These are phyloP conservation scores for Populus davidiana DNA, from an alignment of 345 rosid genomes.

Conservation along the genomic window DNA sequence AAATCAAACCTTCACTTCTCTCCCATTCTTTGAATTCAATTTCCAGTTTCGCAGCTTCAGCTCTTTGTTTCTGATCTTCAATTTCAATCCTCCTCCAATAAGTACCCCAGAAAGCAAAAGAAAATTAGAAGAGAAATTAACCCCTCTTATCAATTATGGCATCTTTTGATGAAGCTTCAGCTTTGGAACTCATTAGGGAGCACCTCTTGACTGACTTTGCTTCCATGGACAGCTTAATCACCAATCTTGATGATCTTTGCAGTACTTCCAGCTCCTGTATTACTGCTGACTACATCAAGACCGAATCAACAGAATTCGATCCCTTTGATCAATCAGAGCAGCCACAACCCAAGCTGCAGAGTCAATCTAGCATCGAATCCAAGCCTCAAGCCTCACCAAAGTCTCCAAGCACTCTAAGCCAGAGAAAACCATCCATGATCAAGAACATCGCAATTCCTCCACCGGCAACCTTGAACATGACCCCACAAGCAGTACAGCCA, in stretches of 20 bases:
- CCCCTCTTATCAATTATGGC: conserved; percentile 16
- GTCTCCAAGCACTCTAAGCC: conserved; percentile 47
- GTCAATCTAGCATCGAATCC: conserved; percentile 1
- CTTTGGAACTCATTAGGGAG: conserved; percentile 56
- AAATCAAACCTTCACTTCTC: neutral
- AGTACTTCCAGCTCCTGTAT: neutral
- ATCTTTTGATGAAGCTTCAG: conserved; percentile 32
- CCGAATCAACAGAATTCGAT: conserved; percentile 8
- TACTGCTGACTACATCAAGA: neutral
- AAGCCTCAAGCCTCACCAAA: conserved; percentile 3
- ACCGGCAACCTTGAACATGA: conserved; percentile 3
- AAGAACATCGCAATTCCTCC: conserved; percentile 44
- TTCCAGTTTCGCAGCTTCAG: neutral
- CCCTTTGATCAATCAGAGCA: neutral
- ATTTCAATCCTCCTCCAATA: too few relatives aligned
- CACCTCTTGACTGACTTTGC: conserved; percentile 58
- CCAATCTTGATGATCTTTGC: conserved; percentile 20
- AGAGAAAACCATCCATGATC: conserved; percentile 55
- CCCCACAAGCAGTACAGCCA: neutral
- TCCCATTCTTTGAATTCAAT: neutral
- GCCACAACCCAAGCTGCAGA: neutral
- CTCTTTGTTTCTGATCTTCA: neutral
- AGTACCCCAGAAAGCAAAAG: neutral
- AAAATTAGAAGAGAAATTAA: neutral
- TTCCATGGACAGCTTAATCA: conserved; percentile 38